phyloP scores from a whole-genome alignment of 306 rosid species.

The Hippophae tibetana region DNA sequence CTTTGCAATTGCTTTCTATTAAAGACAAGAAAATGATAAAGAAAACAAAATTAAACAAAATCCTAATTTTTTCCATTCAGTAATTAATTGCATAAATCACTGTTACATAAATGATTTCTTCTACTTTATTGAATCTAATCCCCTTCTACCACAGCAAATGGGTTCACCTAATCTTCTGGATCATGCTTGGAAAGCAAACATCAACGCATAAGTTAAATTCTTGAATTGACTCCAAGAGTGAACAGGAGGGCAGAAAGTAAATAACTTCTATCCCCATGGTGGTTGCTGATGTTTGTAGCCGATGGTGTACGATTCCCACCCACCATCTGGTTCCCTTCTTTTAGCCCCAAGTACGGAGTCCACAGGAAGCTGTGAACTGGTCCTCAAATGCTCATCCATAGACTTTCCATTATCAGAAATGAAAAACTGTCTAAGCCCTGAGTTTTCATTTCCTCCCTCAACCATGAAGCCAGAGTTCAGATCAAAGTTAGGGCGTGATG shows the following conservation, averaged over 20 bases:
- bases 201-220: constrained; percentile 23
- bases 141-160: constrained; percentile 24
- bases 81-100: constrained; percentile 37
- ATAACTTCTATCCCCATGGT: constrained; percentile 37
- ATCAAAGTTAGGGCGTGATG: constrained; percentile 40
- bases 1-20: constrained; percentile 27
- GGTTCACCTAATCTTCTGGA: constrained; percentile 27
- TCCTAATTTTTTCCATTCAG: constrained; percentile 35
- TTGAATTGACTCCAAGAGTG: constrained; percentile 4
- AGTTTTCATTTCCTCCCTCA: constrained; percentile 60
- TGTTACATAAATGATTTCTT: constrained; percentile 32
- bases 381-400: constrained; percentile 60
- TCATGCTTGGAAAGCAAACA: constrained; percentile 9
- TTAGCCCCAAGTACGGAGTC: constrained; percentile 61
- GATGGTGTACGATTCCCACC: constrained; percentile 65
- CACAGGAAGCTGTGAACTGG: constrained; percentile 47
- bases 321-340: constrained; percentile 90
- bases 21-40: constrained; percentile 10
- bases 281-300: constrained; percentile 53
- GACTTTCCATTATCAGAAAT: constrained; percentile 51
- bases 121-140: constrained; percentile 30
- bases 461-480: constrained; percentile 43
- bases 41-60: constrained; percentile 16
- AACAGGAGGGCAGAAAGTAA: constrained; percentile 7
- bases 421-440: constrained; percentile 53